Evolutionary conservation across 768 basidiomycete genomes (phyloP), one percentile per base, ranked within the genome.

Genomic region (Cyathus striatus): DNA sequence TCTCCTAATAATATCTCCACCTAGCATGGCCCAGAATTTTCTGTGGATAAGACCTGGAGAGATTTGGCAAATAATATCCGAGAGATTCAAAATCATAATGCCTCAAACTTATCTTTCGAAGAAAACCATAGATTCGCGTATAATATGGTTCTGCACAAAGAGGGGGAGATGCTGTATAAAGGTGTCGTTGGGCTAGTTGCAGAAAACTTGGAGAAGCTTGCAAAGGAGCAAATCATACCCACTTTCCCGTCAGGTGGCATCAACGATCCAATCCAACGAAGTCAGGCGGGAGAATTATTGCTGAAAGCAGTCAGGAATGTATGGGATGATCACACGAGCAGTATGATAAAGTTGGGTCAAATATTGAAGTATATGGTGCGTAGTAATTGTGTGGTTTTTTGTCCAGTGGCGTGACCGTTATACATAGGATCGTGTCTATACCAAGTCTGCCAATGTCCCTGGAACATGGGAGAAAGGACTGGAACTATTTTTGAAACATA

Each of bases 321-420:
- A 0, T 98, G 96, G 94, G 88, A 94, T 43, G 92, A 97, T 58
- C 96, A 99, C 62, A 81, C 72, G 4, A 81, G 83, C 9, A 90
- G 83, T 59, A 90, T 97, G 89, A 69, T 75, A 21, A 90, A 94
- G 60, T 61, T 99, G 46, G 79, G 84, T 9, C 91, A 93, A 61
- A 79, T 99, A 32, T 70, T 98, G 50, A 91, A 89, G 57, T 99
- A 99, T 58, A 96, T 99, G 93, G 96, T 96, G 54, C 43, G 78
- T 64, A 27, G 5, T 16, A 20, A 27, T 5, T 3, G 34, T n/a
- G n/a, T 49, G 5, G 14, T 30, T 24, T 25, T 12, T 12, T 32
- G 16, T 32, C 30, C 12, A 16, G 12, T 32, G 12, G 2, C 16
- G 16, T 32, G 12, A 12, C 12, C 30, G 12, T 12, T 32, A 32